phyloP scores from a whole-genome alignment of 768 basidiomycete species.

The Pisolithus microcarpus region DNA sequence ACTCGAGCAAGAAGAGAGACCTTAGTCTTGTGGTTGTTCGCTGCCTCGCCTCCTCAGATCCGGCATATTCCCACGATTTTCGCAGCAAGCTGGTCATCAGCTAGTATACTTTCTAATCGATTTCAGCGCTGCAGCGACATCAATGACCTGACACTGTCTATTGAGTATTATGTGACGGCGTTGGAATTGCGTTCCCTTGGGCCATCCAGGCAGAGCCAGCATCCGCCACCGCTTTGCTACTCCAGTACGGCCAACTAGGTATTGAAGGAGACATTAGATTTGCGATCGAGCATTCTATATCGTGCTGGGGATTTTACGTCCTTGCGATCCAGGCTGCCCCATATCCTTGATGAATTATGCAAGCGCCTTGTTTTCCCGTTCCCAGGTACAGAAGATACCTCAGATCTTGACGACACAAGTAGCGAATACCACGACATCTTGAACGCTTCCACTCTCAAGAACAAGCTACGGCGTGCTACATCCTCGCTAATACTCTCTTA shows the following conservation, averaged over 20 bases:
- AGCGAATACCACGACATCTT: conserved; percentile 17
- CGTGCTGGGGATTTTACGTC: conserved; percentile 16
- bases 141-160: conserved; percentile 21
- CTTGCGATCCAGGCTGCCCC: conserved; percentile 9
- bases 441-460: conserved; percentile 12
- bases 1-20: conserved; percentile 11
- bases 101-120: conserved; percentile 20
- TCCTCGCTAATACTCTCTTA: conserved; percentile 25
- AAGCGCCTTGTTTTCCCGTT: conserved; percentile 22
- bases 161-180: conserved; percentile 21
- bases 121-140: conserved; percentile 21
- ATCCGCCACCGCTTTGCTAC: conserved; percentile 19
- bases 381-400: conserved; percentile 14
- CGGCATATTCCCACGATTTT: conserved; percentile 13
- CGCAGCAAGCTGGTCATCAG: conserved; percentile 21
- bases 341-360: conserved; percentile 23
- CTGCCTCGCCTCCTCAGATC: conserved; percentile 16
- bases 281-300: conserved; percentile 19
- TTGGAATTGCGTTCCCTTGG: conserved; percentile 20
- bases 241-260: conserved; percentile 21
- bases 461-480: conserved; percentile 18
- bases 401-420: conserved; percentile 19
- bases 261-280: conserved; percentile 21
- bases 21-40: conserved; percentile 21
- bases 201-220: conserved; percentile 19